Percentiles rank a stretch among this genome's conserved stretches.
phyloP scores from a whole-genome alignment of 2,329 filamentous ascomycete species.

The Stachybotrys echinatus region DNA sequence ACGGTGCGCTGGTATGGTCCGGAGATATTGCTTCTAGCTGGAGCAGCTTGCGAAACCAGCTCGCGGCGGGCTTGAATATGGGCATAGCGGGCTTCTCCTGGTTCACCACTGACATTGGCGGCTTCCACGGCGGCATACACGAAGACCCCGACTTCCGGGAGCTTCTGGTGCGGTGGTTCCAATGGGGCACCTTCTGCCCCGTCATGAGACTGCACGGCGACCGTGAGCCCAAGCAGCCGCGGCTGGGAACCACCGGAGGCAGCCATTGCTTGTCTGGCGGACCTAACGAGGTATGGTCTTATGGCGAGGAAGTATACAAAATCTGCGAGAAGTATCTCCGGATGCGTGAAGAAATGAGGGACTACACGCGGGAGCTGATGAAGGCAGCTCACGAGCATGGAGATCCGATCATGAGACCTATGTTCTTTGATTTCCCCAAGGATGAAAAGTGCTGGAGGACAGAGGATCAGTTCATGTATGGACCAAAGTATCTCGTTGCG shows the following conservation, averaged over 20 bases:
- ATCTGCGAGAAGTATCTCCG: constrained; percentile 54
- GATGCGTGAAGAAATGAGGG: constrained; percentile 50
- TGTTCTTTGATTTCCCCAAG: constrained; percentile 57
- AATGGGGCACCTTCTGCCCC: constrained; percentile 60
- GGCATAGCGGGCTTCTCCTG: constrained; percentile 56
- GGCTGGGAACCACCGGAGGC: constrained; percentile 20
- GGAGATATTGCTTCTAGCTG: constrained; percentile 61
- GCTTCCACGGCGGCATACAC: constrained; percentile 59
- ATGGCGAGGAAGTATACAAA: constrained; percentile 50
- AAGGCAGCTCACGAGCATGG: constrained; percentile 51
- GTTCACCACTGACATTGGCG: constrained; percentile 66
- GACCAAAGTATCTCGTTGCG: constrained; percentile 50
- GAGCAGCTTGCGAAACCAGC: constrained; percentile 51
- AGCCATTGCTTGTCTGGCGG: constrained; percentile 43
- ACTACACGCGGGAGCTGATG: constrained; percentile 53
- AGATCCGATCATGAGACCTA: constrained; percentile 51
- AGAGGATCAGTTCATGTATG: constrained; percentile 59
- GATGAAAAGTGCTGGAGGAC: constrained; percentile 51
- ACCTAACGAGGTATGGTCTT: constrained; percentile 59
- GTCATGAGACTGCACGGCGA: constrained; percentile 62
- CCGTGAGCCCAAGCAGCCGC: constrained; percentile 45
- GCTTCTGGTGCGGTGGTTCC: constrained; percentile 60
- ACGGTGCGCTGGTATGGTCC: constrained; percentile 58
- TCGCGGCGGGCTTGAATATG: constrained; percentile 58
- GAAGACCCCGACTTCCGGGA: constrained; percentile 50